A percentile compares a stretch with the other conserved stretches of the same genome.
phyloP scores from a whole-genome alignment of 352 stramenopile genomes.

The Globisporangium megalacanthum region DNA sequence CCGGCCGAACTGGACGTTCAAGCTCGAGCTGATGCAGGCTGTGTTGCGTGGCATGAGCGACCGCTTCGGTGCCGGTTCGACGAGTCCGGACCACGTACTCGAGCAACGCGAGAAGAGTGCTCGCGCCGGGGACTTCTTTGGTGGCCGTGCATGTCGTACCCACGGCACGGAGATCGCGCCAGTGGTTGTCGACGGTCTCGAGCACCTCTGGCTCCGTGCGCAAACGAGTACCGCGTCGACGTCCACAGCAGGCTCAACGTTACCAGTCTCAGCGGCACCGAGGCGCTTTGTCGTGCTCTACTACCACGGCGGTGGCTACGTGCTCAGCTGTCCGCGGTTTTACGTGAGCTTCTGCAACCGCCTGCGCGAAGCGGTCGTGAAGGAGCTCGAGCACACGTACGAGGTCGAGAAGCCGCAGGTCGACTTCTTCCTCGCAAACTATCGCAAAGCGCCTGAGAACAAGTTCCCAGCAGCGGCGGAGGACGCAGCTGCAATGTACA shows the following conservation, averaged over 20 bases:
- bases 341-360: constrained; percentile 13
- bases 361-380: constrained; percentile 13
- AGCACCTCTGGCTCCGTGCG: constrained; percentile 35
- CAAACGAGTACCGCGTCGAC: neutral
- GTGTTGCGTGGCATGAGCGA: constrained; percentile 17
- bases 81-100: constrained; percentile 10
- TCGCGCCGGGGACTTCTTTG: constrained; percentile 18
- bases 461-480: constrained; percentile 31
- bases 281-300: constrained; percentile 11
- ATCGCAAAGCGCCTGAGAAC: constrained; percentile 42
- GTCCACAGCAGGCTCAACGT: neutral
- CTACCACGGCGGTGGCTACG: constrained; percentile 16
- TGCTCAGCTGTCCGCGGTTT: constrained; percentile 6
- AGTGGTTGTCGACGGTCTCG: constrained; percentile 30
- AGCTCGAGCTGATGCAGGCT: constrained; percentile 24
- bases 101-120: constrained; percentile 20
- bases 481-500: constrained; percentile 35
- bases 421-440: constrained; percentile 43
- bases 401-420: constrained; percentile 19
- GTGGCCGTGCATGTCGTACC: constrained; percentile 14
- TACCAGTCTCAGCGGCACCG: neutral
- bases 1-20: constrained; percentile 26
- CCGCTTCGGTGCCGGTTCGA: constrained; percentile 14
- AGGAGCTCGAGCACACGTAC: constrained; percentile 16
- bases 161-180: constrained; percentile 16